phyloP scores from a whole-genome alignment of 768 basidiomycete species.

The Lentinula boryana region DNA sequence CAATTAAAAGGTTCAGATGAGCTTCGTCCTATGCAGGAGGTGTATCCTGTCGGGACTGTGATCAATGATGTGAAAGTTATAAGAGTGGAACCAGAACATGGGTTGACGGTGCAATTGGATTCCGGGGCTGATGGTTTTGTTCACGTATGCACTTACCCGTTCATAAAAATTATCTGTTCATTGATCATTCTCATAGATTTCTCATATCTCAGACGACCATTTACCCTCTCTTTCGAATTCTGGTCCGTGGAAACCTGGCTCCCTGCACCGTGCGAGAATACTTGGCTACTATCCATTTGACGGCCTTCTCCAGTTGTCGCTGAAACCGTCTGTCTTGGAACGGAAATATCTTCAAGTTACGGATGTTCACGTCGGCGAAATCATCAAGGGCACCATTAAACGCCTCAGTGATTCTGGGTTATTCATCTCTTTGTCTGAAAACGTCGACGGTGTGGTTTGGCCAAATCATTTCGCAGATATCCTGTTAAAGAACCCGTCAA shows the following conservation, averaged over 20 bases:
- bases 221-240: constrained; percentile 72
- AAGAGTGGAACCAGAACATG: constrained; percentile 76
- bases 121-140: constrained; percentile 72
- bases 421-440: constrained; percentile 83
- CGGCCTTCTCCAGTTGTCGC: constrained; percentile 81
- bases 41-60: constrained; percentile 68
- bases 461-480: constrained; percentile 96
- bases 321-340: constrained; percentile 76
- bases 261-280: constrained; percentile 80
- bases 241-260: constrained; percentile 75
- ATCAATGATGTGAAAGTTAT: constrained; percentile 70
- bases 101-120: constrained; percentile 64
- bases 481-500: constrained; percentile 86
- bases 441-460: constrained; percentile 90
- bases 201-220: constrained; percentile 88
- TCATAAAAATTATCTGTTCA: neutral
- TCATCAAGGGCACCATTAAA: constrained; percentile 85
- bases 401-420: constrained; percentile 73
- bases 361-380: constrained; percentile 81
- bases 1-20: constrained; percentile 13
- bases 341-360: constrained; percentile 80
- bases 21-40: constrained; percentile 35
- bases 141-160: constrained; percentile 53
- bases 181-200: constrained; percentile 56
- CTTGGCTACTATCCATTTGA: constrained; percentile 83